phyloP scores from a whole-genome alignment of 2,329 filamentous ascomycete species.

The Cladosporium sp. region DNA sequence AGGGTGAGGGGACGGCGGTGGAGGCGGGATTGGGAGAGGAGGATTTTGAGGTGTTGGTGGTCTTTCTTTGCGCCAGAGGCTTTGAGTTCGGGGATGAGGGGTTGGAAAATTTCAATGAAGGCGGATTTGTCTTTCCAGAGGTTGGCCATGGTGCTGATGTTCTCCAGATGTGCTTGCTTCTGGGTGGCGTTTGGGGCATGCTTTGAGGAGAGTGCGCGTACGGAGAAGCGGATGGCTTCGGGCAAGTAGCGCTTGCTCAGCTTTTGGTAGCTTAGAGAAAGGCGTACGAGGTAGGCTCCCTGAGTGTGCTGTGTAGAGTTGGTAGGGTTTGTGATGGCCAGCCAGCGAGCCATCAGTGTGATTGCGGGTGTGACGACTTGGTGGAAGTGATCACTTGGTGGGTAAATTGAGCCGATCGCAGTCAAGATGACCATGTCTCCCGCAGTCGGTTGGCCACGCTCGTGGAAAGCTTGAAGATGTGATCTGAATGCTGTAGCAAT shows the following conservation, averaged over 20 bases:
- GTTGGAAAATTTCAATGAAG: conserved; percentile 74
- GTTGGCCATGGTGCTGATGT: conserved; percentile 65
- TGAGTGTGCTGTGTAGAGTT: conserved; percentile 66
- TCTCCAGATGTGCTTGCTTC: conserved; percentile 54
- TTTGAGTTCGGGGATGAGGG: conserved; percentile 38
- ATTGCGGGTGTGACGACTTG: conserved; percentile 88
- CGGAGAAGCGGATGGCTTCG: conserved; percentile 75
- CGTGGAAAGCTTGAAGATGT: conserved; percentile 58
- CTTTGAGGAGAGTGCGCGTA: conserved; percentile 60
- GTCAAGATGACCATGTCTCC: conserved; percentile 82
- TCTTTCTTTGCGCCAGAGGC: conserved; percentile 38
- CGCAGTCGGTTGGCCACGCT: conserved; percentile 50
- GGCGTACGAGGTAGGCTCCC: conserved; percentile 73
- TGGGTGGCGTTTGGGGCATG: conserved; percentile 33
- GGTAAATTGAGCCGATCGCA: conserved; percentile 78
- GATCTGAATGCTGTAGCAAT: conserved; percentile 73
- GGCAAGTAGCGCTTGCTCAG: conserved; percentile 85
- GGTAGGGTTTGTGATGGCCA: conserved; percentile 64
- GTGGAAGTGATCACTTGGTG: conserved; percentile 96
- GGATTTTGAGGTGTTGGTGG: conserved; percentile 58
- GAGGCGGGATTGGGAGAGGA: conserved; percentile 59
- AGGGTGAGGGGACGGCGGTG: conserved; percentile 75
- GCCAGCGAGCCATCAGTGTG: conserved; percentile 75
- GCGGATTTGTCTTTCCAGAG: conserved; percentile 70
- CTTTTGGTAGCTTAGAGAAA: conserved; percentile 77